Percentiles rank a stretch among this genome's conserved stretches.
These are phyloP conservation scores for Saccharomycopsis sp. DNA, from an alignment of 805 yeast species.

Conservation along the genomic window DNA sequence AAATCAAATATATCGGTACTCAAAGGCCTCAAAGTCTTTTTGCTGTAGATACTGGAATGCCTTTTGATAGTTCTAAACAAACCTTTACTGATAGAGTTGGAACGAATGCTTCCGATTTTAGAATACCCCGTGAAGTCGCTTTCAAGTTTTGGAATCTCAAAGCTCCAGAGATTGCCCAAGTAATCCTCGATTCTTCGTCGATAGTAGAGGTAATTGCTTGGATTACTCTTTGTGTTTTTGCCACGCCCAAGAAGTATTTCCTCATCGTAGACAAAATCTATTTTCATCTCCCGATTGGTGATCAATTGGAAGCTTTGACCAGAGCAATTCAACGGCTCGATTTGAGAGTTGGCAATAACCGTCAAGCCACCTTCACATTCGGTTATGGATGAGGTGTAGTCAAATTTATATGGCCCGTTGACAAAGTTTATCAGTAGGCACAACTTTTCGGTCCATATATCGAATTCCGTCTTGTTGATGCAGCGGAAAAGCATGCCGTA, in stretches of 20 bases:
- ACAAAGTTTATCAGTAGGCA: constrained; percentile 27
- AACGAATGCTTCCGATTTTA: background rate
- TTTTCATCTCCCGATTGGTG: background rate
- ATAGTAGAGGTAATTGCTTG: background rate
- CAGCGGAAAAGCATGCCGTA: constrained; percentile 40
- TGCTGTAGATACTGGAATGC: background rate
- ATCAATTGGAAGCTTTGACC: background rate
- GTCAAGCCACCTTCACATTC: constrained; percentile 1
- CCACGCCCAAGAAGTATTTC: background rate
- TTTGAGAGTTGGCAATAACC: background rate
- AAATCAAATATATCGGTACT: background rate
- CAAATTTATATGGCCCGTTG: constrained; percentile 31
- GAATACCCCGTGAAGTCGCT: background rate
- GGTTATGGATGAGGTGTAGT: constrained; percentile 17
- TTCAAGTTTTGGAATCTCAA: background rate
- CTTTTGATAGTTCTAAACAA: background rate
- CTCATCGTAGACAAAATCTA: background rate
- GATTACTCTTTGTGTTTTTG: background rate
- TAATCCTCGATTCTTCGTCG: background rate
- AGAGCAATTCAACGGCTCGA: background rate
- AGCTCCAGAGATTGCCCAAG: background rate
- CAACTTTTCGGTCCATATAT: constrained; percentile 36
- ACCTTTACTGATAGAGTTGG: background rate
- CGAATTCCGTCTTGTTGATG: constrained; percentile 30
- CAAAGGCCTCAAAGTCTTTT: background rate